A percentile compares a stretch with the other conserved stretches of the same genome.
phyloP scores from a whole-genome alignment of 2,329 filamentous ascomycete genomes.

The Stachybotrys chlorohalonatus region DNA sequence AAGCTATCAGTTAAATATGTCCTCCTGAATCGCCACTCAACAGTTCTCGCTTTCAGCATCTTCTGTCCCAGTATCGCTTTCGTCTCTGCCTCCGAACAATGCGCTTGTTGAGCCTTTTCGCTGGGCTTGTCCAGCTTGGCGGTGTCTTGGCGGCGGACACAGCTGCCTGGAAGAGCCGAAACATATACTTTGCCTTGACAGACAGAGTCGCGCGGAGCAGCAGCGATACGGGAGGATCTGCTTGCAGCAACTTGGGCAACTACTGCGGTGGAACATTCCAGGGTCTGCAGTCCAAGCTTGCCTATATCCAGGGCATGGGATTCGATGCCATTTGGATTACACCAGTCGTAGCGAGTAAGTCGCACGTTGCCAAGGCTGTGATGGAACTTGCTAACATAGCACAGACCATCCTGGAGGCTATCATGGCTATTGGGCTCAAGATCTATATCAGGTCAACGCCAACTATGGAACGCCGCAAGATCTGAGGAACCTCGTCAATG shows the following conservation, averaged over 20 bases:
- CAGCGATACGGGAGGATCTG: conserved; percentile 31
- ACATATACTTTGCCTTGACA: conserved; percentile 50
- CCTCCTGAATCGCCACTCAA: too few relatives aligned
- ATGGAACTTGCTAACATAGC: not conserved
- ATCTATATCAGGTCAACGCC: conserved; percentile 44
- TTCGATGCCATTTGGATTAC: conserved; percentile 52
- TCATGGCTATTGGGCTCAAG: conserved; percentile 46
- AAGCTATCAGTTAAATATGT: not conserved
- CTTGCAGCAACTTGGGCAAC: conserved; percentile 28
- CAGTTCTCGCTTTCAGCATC: too few relatives aligned
- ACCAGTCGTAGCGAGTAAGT: conserved; percentile 39
- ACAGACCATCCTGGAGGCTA: conserved; percentile 33
- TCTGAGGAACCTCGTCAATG: conserved; percentile 44
- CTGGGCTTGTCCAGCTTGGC: conserved; percentile 5
- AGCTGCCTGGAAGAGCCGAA: conserved; percentile 41
- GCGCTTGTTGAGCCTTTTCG: not conserved
- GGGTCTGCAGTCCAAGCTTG: conserved; percentile 48
- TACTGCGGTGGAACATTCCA: conserved; percentile 55
- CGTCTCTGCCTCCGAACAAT: not conserved
- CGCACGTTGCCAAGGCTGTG: not conserved
- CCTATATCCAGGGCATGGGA: conserved; percentile 55
- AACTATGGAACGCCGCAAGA: conserved; percentile 52
- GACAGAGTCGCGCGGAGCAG: conserved; percentile 41
- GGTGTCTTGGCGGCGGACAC: conserved; percentile 20
- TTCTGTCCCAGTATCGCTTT: not conserved